Percentiles rank a stretch among this genome's conserved stretches.
Conservation (phyloP, 177 flowering plant genomes). For the Vitis hybrid region DNA sequence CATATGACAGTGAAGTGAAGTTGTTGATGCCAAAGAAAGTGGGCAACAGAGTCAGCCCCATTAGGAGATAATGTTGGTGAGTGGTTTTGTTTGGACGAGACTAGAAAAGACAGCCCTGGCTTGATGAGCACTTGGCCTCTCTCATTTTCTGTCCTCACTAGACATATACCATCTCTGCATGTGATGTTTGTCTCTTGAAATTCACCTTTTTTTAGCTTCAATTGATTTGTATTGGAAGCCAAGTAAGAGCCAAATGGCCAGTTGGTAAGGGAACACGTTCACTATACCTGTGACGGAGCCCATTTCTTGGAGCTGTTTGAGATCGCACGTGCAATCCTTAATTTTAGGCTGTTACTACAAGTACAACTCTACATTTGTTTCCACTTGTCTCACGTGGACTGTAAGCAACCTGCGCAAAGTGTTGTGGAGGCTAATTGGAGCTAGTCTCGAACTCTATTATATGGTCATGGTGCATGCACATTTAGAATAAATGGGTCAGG, state of each 20-base stretch:
- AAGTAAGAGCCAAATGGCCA: conserved; percentile 10
- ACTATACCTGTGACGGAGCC: background rate
- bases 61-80: too few species aligned
- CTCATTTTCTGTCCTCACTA: background rate
- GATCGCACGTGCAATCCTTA: background rate
- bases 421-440: too few species aligned
- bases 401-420: too few species aligned
- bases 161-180: background rate
- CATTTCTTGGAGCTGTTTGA: background rate
- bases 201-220: too few species aligned
- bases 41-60: conserved; percentile 1
- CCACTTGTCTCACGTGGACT: too few species aligned
- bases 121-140: background rate
- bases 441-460: too few species aligned
- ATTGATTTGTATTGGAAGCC: background rate
- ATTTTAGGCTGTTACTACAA: background rate
- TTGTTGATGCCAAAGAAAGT: conserved; percentile 1
- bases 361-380: background rate
- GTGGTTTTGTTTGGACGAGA: background rate
- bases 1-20: conserved; percentile 1
- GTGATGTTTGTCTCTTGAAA: background rate
- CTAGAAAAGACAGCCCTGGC: background rate
- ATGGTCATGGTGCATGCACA: too few species aligned
- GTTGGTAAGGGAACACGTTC: conserved; percentile 16
- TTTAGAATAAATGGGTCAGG: too few species aligned